phyloP scores from a whole-genome alignment of 371 early-diverging fungal genomes.

The Globomyces sp. region DNA sequence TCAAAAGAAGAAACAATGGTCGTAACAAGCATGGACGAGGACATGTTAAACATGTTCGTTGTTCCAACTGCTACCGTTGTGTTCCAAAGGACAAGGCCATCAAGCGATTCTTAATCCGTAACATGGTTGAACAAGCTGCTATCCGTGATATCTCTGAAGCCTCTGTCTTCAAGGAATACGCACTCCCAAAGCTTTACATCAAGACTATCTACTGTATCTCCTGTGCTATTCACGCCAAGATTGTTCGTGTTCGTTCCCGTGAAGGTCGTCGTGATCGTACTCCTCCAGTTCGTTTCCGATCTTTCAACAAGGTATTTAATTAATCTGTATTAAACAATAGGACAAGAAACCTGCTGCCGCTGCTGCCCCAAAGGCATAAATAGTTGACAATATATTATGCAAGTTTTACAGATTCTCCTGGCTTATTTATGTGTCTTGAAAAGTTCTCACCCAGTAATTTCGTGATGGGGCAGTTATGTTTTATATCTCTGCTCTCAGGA shows the following conservation, averaged over 20 bases:
- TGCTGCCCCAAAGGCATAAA: conserved; percentile 24
- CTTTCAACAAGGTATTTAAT: conserved; percentile 56
- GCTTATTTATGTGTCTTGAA: background rate
- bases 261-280: conserved; percentile 89
- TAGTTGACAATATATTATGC: conserved; percentile 7
- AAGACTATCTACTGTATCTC: conserved; percentile 98
- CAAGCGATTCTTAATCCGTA: conserved; percentile 96
- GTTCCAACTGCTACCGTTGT: conserved; percentile 98
- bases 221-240: conserved; percentile 97
- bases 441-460: conserved; percentile 10
- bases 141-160: conserved; percentile 96
- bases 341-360: conserved; percentile 30
- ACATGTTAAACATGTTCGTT: conserved; percentile 94
- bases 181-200: conserved; percentile 97
- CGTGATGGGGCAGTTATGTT: conserved; percentile 6
- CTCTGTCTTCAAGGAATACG: conserved; percentile 88
- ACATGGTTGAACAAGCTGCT: conserved; percentile 98
- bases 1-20: conserved; percentile 99
- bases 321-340: conserved; percentile 5
- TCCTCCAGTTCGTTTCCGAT: conserved; percentile 84
- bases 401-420: background rate
- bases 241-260: conserved; percentile 95
- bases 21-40: conserved; percentile 99
- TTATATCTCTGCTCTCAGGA: conserved; percentile 5
- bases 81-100: conserved; percentile 99